Evolutionary conservation across 352 stramenopile genomes (phyloP).

Genomic region (Pythium coloratum): DNA sequence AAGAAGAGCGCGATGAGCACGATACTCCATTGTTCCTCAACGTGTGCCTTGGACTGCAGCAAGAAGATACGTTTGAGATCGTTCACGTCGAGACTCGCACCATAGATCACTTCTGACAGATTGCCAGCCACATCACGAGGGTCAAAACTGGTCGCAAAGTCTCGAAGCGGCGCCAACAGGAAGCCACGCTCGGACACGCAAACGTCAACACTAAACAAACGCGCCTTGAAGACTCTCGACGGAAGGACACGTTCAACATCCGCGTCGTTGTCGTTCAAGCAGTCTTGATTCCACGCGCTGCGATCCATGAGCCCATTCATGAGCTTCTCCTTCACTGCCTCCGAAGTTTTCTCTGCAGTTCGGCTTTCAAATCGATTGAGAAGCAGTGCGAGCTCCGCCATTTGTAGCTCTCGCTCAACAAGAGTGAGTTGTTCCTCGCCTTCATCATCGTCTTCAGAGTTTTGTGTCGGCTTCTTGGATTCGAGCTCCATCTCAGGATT

Average conservation of each 20-base stretch:
- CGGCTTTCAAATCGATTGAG: constrained; percentile 43
- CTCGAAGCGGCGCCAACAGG: constrained; percentile 18
- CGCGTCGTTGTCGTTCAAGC: neutral
- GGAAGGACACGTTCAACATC: constrained; percentile 23
- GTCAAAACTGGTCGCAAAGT: constrained; percentile 30
- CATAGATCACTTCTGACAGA: constrained; percentile 37
- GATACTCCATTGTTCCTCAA: constrained; percentile 37
- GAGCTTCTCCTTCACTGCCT: constrained; percentile 15
- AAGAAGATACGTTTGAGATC: constrained; percentile 36
- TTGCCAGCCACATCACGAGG: constrained; percentile 33
- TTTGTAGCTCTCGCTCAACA: neutral
- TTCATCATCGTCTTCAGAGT: neutral
- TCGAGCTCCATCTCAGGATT: neutral
- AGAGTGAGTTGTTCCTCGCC: constrained; percentile 8
- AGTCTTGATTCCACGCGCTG: neutral
- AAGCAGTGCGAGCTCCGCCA: constrained; percentile 25
- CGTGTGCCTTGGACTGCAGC: constrained; percentile 23
- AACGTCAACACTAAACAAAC: constrained; percentile 29
- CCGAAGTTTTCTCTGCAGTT: constrained; percentile 30
- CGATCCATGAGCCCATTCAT: neutral
- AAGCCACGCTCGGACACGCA: constrained; percentile 7
- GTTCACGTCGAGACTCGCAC: constrained; percentile 33
- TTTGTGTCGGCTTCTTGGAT: neutral
- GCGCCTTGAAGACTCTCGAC: constrained; percentile 4
- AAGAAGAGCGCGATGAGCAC: constrained; percentile 45